Conservation (phyloP, 2,329 filamentous ascomycete species). For the Sarocladium brachiariae region DNA sequence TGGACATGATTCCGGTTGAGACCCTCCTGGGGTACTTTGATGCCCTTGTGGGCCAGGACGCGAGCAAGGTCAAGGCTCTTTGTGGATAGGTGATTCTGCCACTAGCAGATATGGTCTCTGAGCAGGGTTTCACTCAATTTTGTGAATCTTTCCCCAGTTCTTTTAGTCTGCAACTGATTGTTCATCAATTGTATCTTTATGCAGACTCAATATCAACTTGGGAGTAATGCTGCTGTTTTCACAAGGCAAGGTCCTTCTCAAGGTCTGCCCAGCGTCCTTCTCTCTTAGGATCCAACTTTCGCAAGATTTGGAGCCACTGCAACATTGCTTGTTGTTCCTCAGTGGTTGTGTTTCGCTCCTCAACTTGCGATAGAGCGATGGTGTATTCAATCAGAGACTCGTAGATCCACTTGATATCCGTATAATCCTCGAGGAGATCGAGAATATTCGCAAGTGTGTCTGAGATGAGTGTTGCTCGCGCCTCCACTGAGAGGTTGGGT, state of each 20-base stretch:
- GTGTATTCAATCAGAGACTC: conserved; percentile 76
- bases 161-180: too few species aligned
- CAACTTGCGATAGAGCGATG: conserved; percentile 48
- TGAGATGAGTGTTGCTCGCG: conserved; percentile 59
- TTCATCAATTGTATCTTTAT: too few species aligned
- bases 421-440: conserved; percentile 54
- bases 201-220: too few species aligned
- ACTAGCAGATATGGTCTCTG: too few species aligned
- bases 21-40: conserved; percentile 64
- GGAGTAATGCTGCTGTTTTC: background rate
- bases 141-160: too few species aligned
- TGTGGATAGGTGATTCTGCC: conserved; percentile 20
- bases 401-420: conserved; percentile 73
- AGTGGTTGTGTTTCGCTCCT: conserved; percentile 25
- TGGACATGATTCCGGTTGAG: conserved; percentile 65
- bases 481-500: conserved; percentile 50
- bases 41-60: conserved; percentile 54
- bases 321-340: conserved; percentile 35
- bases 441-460: conserved; percentile 69
- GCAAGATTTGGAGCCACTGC: conserved; percentile 58
- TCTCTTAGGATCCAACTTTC: conserved; percentile 66
- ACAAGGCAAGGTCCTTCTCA: conserved; percentile 32
- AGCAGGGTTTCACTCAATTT: too few species aligned
- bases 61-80: conserved; percentile 32
- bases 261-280: conserved; percentile 70